Conservation (phyloP, 2,329 filamentous ascomycete genomes). For the Aspergillus sp. region DNA sequence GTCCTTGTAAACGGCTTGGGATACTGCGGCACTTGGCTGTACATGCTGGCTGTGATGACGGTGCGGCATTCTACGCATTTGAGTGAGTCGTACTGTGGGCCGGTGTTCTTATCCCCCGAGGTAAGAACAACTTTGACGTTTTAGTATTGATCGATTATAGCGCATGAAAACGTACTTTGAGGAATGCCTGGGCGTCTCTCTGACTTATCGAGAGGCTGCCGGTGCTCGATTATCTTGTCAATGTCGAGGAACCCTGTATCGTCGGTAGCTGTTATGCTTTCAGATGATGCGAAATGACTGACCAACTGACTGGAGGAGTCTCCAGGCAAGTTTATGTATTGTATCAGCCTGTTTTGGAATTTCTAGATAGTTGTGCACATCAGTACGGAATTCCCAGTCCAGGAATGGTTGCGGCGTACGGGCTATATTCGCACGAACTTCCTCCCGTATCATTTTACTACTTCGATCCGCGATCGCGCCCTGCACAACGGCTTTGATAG, state of each 20-base stretch:
- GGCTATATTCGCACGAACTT: too few species aligned
- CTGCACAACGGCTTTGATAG: too few species aligned
- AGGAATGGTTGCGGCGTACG: too few species aligned
- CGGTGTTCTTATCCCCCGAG: background rate
- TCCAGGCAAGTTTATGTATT: conserved; percentile 22
- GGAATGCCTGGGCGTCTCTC: conserved; percentile 22
- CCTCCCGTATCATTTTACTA: too few species aligned
- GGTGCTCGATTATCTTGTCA: conserved; percentile 40
- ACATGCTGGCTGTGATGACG: conserved; percentile 28
- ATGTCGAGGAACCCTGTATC: conserved; percentile 34
- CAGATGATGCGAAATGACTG: background rate
- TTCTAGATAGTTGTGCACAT: too few species aligned
- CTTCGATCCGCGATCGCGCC: too few species aligned
- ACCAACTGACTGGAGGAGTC: conserved; percentile 31
- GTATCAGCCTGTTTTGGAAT: background rate
- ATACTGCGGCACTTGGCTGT: conserved; percentile 8
- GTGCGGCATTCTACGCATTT: conserved; percentile 14
- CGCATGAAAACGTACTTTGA: conserved; percentile 12
- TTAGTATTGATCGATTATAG: conserved; percentile 2
- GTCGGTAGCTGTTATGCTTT: too few species aligned
- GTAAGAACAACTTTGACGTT: background rate
- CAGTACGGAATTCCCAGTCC: too few species aligned
- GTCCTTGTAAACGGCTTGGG: conserved; percentile 5
- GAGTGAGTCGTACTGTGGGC: conserved; percentile 11
- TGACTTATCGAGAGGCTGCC: conserved; percentile 20